Base-by-base conservation (phyloP, 805 yeast species). In the Novakomyces olei region DNA sequence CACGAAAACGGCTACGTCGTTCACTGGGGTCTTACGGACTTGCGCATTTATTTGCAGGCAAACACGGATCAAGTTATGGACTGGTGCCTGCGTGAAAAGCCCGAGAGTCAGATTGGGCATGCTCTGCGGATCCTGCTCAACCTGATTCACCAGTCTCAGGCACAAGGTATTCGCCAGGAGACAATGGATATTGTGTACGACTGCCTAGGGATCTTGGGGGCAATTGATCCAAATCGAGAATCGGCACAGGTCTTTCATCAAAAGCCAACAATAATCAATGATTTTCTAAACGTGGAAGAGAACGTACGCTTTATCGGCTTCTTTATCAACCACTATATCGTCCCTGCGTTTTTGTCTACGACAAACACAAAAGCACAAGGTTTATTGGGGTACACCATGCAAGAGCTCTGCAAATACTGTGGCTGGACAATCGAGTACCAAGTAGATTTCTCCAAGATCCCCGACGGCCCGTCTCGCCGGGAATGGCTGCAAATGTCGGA, bases 301-400 rank as follows among this genome's bases (percentile, higher is more conserved):
- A 65, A 67, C n/a, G 56, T 67, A 2, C 60, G 57, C 8, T 79
- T 85, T 44, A 58, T 80, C 20, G 55, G 67, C 3, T 60, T 63
- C 42, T 67, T 83, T 31, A 56, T 83, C 22, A 72, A 77, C 37
- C 62, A 65, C 34, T 60, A 68, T 37, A 58, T 88, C n/a, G 74
- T 83, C 5, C 80, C 78, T 22, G 69, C 80, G 1, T 83, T 81
- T 50, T 73, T 91, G 69, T 81, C 93, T 0, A 74, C 94, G 1
- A 76, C 74, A 22, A 81, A 81, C 45, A 93, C 96, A 0, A 65
- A 68, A 15, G 67, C 69, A 31, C 98, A 88, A 49, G 60, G 77
- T 36, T 77, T 74, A 45, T 61, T 81, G 23, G 93, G 94, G 0
- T 75, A 67, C 49, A 75, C 85, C 0, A 78, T 88, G 67, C 99